A percentile compares a stretch with the other conserved stretches of the same genome.
Conservation (phyloP, 345 rosid genomes). For the Gossypium ekmanianum region DNA sequence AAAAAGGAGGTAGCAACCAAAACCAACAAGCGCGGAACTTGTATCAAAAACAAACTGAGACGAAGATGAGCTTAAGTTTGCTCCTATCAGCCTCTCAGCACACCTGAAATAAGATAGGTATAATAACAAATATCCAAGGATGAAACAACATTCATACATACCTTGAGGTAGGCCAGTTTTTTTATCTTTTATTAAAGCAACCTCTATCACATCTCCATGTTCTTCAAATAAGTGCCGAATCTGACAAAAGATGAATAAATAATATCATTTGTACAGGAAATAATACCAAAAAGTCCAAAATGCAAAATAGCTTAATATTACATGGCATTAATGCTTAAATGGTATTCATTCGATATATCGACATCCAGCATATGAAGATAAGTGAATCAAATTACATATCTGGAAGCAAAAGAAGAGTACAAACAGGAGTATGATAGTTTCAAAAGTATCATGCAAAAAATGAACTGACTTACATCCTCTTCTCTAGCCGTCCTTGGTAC, state of each 20-base stretch:
- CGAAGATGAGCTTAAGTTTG: slow-evolving; percentile 73
- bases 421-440: not conserved
- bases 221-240: slow-evolving; percentile 81
- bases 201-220: slow-evolving; percentile 90
- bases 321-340: not conserved
- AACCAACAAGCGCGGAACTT: slow-evolving; percentile 60
- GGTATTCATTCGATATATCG: not conserved
- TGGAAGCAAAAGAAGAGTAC: not conserved
- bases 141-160: slow-evolving; percentile 42
- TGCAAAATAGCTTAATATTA: not conserved
- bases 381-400: not conserved
- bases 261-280: slow-evolving; percentile 7
- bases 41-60: slow-evolving; percentile 73
- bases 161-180: slow-evolving; percentile 98
- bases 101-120: slow-evolving; percentile 68
- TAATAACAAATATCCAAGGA: slow-evolving; percentile 36
- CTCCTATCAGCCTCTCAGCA: slow-evolving; percentile 90
- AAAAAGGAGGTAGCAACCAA: slow-evolving; percentile 44
- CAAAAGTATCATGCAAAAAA: not conserved
- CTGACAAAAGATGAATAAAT: slow-evolving; percentile 36
- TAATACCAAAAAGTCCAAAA: not conserved
- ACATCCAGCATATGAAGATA: not conserved
- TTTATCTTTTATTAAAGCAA: slow-evolving; percentile 92
- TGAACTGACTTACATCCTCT: slow-evolving; percentile 64
- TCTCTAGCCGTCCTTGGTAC: slow-evolving; percentile 85